Base-by-base conservation (phyloP, 225 moss, liverwort and hornwort genomes). In the Takakia lepidozioides region DNA sequence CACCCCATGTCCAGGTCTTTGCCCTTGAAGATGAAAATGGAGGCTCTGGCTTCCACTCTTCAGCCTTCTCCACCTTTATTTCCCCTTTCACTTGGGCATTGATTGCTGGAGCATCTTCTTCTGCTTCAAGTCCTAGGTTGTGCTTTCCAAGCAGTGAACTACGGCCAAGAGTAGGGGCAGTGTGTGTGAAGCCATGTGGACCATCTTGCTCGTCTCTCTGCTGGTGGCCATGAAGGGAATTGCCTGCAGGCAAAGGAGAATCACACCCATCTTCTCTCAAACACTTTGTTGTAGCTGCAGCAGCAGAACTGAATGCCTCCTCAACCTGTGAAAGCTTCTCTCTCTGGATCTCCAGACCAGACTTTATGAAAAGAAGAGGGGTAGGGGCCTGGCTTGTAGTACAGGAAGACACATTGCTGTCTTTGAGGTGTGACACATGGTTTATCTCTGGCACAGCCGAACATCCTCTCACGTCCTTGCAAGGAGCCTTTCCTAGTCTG, bases 1-100 rank as follows among this genome's bases (percentile, higher is more conserved):
- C 25, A 38, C 72, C 58, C 77, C 77, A 78, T 9, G 68, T 78
- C 77, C 77, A 78, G 20, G 77, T 78, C 58, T 51, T 78, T 1
- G 72, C 72, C 25, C 62, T 69, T 0, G 65, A 68, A 36, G 30
- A 19, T 5, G 24, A 34, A 36, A 65, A 3, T 51, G 72, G 67
- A 24, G 58, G 39, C 11, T 77, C 71, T 0, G 61, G 57, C 49
- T 72, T 72, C 10, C 68, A 48, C 51, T 68, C 75, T 19, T 42
- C 14, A 21, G 66, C 55, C 25, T 62, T 68, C 22, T 28, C 76
- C 38, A 59, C 63, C 67, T 60, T 63, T 36, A 54, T 28, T 39
- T 50, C 25, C 57, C 61, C 53, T 17, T 54, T 45, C 10, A 11
- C 54, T 61, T 43, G 68, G 24, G 64, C 60, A 43, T 58, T 61